These are phyloP conservation scores for Pythium phragmitis DNA, from an alignment of 352 stramenopile genomes.

Conservation along the genomic window DNA sequence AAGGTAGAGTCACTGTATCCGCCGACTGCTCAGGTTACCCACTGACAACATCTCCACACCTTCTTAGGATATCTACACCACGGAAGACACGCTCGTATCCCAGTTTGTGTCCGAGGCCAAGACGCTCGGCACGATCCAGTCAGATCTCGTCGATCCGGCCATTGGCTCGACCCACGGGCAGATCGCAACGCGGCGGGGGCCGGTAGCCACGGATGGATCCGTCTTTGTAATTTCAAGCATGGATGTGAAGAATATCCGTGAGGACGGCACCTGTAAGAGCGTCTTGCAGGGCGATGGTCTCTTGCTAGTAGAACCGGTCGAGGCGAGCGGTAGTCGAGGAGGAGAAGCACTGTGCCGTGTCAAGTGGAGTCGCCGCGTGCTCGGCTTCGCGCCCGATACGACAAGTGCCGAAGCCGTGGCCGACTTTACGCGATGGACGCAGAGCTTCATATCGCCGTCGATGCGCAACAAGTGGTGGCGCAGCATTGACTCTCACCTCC, in stretches of 20 bases:
- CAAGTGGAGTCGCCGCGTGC: constrained; percentile 4
- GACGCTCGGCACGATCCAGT: background rate
- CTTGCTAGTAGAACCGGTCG: constrained; percentile 4
- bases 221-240: background rate
- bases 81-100: constrained; percentile 2
- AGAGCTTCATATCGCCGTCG: background rate
- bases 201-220: background rate
- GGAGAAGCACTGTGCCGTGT: background rate
- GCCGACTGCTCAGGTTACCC: background rate
- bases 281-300: background rate
- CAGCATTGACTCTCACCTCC: constrained; percentile 3
- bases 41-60: background rate
- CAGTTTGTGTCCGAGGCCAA: constrained; percentile 3
- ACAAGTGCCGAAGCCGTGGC: background rate
- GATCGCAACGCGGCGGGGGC: background rate
- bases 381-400: background rate
- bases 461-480: constrained; percentile 5
- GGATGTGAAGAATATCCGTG: background rate
- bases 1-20: constrained; percentile 2
- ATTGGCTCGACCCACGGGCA: constrained; percentile 1
- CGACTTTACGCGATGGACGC: background rate
- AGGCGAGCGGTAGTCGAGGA: background rate
- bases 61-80: background rate
- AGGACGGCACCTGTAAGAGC: background rate
- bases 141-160: background rate